Base-by-base conservation (phyloP, 495 filamentous ascomycete genomes). In the Penicillium pancosmium region DNA sequence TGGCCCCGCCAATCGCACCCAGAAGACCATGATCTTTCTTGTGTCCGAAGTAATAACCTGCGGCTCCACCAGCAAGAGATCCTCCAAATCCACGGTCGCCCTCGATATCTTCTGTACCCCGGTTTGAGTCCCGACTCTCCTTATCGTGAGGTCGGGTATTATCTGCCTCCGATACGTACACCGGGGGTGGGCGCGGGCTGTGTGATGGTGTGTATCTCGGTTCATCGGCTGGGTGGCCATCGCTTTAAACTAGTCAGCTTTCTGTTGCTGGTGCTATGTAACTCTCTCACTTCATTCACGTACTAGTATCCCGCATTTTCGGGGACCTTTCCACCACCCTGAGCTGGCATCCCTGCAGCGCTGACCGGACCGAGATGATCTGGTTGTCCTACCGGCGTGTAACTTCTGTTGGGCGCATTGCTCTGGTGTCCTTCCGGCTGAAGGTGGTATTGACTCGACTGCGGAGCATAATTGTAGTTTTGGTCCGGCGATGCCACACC, bases 1-100 rank as follows among this genome's bases (percentile, higher is more conserved):
- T 65, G 0, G 81, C 81, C 47, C 80, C 80, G 7, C 77, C 78
- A 33, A 82, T 62, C 16, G 80, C 74, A 21, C 80, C 80, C 21
- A 83, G 55, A 2, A 83, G 54, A 0, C 77, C 78, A 62, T 83
- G 80, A 3, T 73, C 67, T 31, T 70, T 72, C 65, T 82, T 79
- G 41, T 78, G 73, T 1, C 80, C 80, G 0, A 77, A 59, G 54
- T 73, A 80, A 35, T 77, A 76, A 10, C 80, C 80, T 3, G 80
- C 72, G 27, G 75, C 70, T 40, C 80, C 80, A 23, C 80, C 80
- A 33, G 71, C 69, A 3, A 82, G 61, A 0, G 76, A 66, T 15
- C 78, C 71, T 15, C 68, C 72, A 0, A 83, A 56, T 12, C 76
- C 76, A 25, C 79, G 79, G 33, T 83, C 78, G 11, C 67, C 66